Evolutionary conservation across 108 stramenopile species (phyloP).

Genomic region (Thalassiosira profunda): DNA sequence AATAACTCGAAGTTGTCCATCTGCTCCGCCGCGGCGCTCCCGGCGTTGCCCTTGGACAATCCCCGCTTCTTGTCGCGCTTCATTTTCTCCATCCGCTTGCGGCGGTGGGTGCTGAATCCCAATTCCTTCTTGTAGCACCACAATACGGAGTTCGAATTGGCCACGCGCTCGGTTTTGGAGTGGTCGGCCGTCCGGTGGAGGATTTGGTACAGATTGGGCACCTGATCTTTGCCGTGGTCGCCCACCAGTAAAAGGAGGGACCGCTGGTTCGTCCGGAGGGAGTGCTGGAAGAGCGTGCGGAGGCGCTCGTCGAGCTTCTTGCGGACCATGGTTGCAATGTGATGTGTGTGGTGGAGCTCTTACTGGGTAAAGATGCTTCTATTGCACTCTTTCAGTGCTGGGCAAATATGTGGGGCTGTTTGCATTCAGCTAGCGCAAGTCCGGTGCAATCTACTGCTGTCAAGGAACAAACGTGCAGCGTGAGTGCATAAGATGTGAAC

Average conservation of each 20-base stretch:
- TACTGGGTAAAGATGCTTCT: too few relatives aligned
- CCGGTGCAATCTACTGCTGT: too few relatives aligned
- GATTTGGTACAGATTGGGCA: conserved; percentile 97
- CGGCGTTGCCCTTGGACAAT: conserved; percentile 31
- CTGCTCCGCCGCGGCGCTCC: conserved; percentile 32
- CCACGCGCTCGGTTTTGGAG: conserved; percentile 61
- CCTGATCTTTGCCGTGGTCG: conserved; percentile 99
- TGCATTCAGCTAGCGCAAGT: too few relatives aligned
- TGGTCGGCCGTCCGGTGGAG: conserved; percentile 81
- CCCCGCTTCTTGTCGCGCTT: conserved; percentile 93
- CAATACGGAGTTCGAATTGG: conserved; percentile 62
- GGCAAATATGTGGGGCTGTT: too few relatives aligned
- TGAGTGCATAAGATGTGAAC: too few relatives aligned
- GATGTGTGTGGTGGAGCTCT: too few relatives aligned
- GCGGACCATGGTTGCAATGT: conserved; percentile 94
- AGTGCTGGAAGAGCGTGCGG: conserved; percentile 91
- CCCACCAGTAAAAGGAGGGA: conserved; percentile 96
- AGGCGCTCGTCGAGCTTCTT: conserved; percentile 98
- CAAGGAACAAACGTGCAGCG: too few relatives aligned
- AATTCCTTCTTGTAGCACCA: conserved; percentile 99
- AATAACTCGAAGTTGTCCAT: conserved; percentile 99
- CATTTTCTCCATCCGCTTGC: conserved; percentile 97
- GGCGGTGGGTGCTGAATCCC: conserved; percentile 95
- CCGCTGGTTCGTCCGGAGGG: conserved; percentile 84
- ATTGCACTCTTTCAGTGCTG: too few relatives aligned